Evolutionary conservation across 768 basidiomycete genomes (phyloP), one percentile per base, ranked within the genome.

Genomic region (Russula olivacea): DNA sequence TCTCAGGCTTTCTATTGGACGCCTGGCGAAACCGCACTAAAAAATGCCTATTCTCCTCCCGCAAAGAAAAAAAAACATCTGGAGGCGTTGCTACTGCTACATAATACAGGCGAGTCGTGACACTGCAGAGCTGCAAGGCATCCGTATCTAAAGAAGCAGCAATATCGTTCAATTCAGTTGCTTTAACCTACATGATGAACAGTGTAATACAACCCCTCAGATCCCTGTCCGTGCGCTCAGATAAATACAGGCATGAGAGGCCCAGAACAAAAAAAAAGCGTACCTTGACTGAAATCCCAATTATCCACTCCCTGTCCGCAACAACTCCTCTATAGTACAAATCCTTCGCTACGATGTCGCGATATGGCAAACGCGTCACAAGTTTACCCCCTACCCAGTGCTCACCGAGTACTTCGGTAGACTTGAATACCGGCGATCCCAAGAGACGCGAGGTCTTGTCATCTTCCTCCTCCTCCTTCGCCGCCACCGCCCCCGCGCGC

Each of bases 291-390:
- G 51, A 53, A 15, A 63, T 48, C 43, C 45, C 55, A n/a, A 63
- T n/a, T 10, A 63, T 17, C 61, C 61, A 63, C 34, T 63, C 61
- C 25, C 61, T 58, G 40, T 63, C 61, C 10, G 56, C 61, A 3
- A 63, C 32, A 17, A 63, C n/a, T 15, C 45, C 51, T 12, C 32
- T 19, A 11, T 15, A 38, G 17, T 36, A 32, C 23, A 41, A 25
- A 38, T 47, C 25, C 1, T 34, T 23, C 10, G 47, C 56, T n/a
- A 58, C 61, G 7, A 63, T 14, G 25, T 63, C 51, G 23, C 61
- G 61, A 54, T 51, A 63, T 14, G 61, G 61, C n/a, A 63, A 48
- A 11, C 7, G 51, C 25, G 61, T 59, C 36, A 34, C 43, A 11
- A 63, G 15, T 21, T 49, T 34, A 9, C 52, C 62, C 21, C 15